Evolutionary conservation across 441 rosid genomes (phyloP).

Genomic region (Rhodomyrtus psidioides): DNA sequence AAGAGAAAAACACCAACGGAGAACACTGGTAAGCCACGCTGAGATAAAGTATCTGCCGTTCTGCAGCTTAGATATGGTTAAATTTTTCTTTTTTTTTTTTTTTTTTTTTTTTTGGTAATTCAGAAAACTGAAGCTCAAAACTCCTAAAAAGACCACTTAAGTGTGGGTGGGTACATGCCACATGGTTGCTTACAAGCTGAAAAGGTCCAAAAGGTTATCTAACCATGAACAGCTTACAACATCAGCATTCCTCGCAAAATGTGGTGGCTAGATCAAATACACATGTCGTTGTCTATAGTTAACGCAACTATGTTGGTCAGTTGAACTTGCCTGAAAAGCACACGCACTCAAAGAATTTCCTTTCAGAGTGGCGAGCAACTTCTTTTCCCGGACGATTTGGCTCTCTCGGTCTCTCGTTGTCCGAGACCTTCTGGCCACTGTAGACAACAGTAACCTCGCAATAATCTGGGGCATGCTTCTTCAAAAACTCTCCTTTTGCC

Average conservation of each 20-base stretch:
- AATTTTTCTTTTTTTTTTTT: neutral
- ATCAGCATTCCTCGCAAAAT: neutral
- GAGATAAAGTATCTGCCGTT: too few species aligned
- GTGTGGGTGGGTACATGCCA: neutral
- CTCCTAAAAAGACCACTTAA: neutral
- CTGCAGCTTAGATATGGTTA: neutral
- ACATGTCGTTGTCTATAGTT: neutral
- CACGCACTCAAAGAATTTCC: slow-evolving; percentile 24
- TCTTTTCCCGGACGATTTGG: neutral
- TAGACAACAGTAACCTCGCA: slow-evolving; percentile 39
- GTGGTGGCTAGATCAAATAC: neutral
- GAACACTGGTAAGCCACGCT: neutral
- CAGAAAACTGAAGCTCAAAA: neutral
- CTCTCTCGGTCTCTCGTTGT: slow-evolving; percentile 3
- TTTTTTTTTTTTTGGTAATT: too few species aligned
- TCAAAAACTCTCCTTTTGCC: slow-evolving; percentile 34
- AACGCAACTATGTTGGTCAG: neutral
- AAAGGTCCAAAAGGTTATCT: neutral
- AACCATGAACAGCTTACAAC: neutral
- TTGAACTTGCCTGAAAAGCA: slow-evolving; percentile 40
- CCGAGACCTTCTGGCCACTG: slow-evolving; percentile 23
- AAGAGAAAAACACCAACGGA: neutral
- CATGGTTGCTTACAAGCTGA: neutral
- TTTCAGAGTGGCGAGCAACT: neutral
- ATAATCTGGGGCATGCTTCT: slow-evolving; percentile 45